Percentiles rank a stretch among this genome's conserved stretches.
These are phyloP conservation scores for Fusarium pseudonygamai DNA, from an alignment of 2,329 filamentous ascomycete genomes.

Conservation along the genomic window DNA sequence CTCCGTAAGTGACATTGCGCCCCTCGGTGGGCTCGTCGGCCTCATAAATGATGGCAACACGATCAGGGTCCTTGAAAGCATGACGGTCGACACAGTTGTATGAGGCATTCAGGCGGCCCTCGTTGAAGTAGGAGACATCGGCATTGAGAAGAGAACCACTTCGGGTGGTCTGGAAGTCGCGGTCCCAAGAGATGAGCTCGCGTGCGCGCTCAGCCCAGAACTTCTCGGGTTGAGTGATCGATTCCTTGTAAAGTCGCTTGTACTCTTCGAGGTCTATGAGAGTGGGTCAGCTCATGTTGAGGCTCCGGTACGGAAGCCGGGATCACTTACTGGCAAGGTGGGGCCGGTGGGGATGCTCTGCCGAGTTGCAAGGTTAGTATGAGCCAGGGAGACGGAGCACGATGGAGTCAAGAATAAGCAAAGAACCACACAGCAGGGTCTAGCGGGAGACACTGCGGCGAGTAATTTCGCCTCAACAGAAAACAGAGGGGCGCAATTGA, in stretches of 20 bases:
- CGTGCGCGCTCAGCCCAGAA: constrained; percentile 91
- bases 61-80: constrained; percentile 92
- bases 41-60: constrained; percentile 98
- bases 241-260: constrained; percentile 78
- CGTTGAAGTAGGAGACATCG: constrained; percentile 93
- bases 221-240: constrained; percentile 85
- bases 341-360: constrained; percentile 76
- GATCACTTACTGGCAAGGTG: constrained; percentile 68
- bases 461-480: constrained; percentile 13
- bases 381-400: constrained; percentile 20
- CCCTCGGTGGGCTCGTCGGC: constrained; percentile 90
- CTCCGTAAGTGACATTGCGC: constrained; percentile 89
- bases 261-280: constrained; percentile 70
- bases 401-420: constrained; percentile 20
- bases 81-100: constrained; percentile 98
- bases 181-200: constrained; percentile 89
- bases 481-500: constrained; percentile 15
- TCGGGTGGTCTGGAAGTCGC: constrained; percentile 90
- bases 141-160: constrained; percentile 79
- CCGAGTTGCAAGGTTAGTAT: constrained; percentile 51
- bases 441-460: constrained; percentile 1
- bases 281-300: constrained; percentile 40
- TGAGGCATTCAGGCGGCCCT: constrained; percentile 92
- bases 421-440: constrained; percentile 9
- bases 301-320: constrained; percentile 35